phyloP scores from a whole-genome alignment of 768 basidiomycete genomes.

The Mycena galopus region DNA sequence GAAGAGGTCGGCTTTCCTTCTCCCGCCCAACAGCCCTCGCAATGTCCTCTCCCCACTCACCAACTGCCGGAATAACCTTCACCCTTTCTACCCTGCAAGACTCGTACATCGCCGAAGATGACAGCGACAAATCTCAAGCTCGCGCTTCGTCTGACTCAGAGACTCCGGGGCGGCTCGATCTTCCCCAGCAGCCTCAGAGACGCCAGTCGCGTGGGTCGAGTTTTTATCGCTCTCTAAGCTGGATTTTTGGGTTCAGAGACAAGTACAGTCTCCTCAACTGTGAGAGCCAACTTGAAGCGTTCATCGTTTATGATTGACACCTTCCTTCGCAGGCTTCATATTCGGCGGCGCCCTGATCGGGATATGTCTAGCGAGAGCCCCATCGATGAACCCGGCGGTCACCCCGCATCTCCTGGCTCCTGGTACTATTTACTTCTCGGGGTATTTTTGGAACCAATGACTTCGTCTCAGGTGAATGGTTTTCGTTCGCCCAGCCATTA shows the following conservation, averaged over 20 bases:
- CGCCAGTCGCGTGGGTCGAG: not conserved
- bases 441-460: not conserved
- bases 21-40: too few species aligned
- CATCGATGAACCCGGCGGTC: slow-evolving; percentile 33
- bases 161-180: not conserved
- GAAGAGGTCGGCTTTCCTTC: too few species aligned
- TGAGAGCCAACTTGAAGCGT: slow-evolving; percentile 4
- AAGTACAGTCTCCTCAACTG: slow-evolving; percentile 40
- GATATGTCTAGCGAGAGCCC: slow-evolving; percentile 39
- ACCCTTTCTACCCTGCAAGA: too few species aligned
- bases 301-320: not conserved
- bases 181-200: not conserved
- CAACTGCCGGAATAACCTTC: too few species aligned
- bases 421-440: slow-evolving; percentile 1
- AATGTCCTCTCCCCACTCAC: too few species aligned
- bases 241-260: slow-evolving; percentile 43
- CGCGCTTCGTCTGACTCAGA: not conserved
- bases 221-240: slow-evolving; percentile 40
- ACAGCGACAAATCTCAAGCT: slow-evolving; percentile 4
- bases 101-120: not conserved
- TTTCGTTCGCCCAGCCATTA: slow-evolving; percentile 37
- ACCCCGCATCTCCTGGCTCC: not conserved
- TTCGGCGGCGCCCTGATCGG: slow-evolving; percentile 45
- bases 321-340: slow-evolving; percentile 32
- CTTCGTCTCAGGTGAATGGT: slow-evolving; percentile 41